Evolutionary conservation across 139 green algal genomes (phyloP).

Genomic region (Haematococcus lacustris): DNA sequence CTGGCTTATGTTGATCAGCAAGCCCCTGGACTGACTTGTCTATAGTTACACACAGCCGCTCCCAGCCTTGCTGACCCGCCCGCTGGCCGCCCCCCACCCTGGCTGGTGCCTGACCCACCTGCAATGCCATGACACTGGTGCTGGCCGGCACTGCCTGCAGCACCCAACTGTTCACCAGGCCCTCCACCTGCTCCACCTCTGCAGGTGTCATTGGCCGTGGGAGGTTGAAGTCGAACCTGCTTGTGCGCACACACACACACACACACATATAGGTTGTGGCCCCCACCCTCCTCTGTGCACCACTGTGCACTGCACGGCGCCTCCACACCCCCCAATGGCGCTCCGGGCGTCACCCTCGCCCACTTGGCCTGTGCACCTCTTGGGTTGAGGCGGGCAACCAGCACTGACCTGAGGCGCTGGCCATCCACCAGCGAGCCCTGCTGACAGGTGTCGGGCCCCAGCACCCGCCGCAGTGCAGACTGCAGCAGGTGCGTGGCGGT

Average conservation of each 20-base stretch:
- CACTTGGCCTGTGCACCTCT: not conserved
- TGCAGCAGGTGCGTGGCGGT: slow-evolving; percentile 90
- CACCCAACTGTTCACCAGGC: slow-evolving; percentile 81
- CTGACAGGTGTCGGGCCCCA: slow-evolving; percentile 76
- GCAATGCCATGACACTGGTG: slow-evolving; percentile 59
- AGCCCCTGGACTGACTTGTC: no score
- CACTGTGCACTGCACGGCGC: no score
- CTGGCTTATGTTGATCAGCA: no score
- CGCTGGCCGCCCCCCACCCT: no score
- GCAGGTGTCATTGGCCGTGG: slow-evolving; percentile 33
- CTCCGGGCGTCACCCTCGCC: not conserved
- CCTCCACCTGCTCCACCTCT: slow-evolving; percentile 65
- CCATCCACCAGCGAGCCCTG: slow-evolving; percentile 74
- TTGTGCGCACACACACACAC: slow-evolving; percentile 10
- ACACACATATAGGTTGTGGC: no score
- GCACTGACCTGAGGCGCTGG: slow-evolving; percentile 52
- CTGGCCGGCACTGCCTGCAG: slow-evolving; percentile 10
- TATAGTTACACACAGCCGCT: no score
- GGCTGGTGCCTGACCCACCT: slow-evolving; percentile 10
- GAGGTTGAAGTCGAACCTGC: slow-evolving; percentile 75
- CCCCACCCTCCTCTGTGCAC: no score
- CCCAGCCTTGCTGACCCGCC: no score
- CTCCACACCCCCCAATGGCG: no score
- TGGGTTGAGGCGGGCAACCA: not conserved
- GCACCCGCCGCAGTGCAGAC: slow-evolving; percentile 65